Evolutionary conservation across 2,329 filamentous ascomycete genomes (phyloP).

Genomic region (Penicillium sp.): DNA sequence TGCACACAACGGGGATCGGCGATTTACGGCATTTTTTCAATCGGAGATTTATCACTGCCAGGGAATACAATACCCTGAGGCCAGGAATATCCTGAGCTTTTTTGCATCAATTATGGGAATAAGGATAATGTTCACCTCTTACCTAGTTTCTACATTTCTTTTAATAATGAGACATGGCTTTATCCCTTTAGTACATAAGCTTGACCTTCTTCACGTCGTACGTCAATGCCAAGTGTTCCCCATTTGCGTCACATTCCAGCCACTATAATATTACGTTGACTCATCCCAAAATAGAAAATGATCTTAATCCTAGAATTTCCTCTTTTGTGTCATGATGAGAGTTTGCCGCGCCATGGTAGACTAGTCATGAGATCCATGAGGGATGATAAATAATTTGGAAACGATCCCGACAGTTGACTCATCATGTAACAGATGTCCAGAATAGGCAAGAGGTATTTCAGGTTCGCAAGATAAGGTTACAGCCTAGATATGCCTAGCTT

Average conservation of each 20-base stretch:
- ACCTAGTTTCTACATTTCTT: neutral
- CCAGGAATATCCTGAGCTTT: neutral
- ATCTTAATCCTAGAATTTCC: neutral
- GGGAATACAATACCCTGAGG: neutral
- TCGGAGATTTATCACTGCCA: neutral
- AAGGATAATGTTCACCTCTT: neutral
- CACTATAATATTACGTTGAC: neutral
- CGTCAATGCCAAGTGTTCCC: neutral
- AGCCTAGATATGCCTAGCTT: neutral
- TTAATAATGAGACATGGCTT: neutral
- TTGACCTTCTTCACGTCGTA: neutral
- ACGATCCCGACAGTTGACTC: neutral
- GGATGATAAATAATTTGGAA: neutral
- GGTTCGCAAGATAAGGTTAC: neutral
- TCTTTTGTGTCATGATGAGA: neutral
- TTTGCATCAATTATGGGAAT: neutral
- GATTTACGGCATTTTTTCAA: neutral
- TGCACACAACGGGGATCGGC: neutral
- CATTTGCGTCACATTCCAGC: neutral
- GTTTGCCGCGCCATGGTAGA: neutral
- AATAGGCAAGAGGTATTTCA: neutral
- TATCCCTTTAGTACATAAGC: neutral
- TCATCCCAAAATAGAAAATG: neutral
- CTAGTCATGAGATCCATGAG: neutral
- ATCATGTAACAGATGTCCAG: neutral